These are phyloP conservation scores for Plasmodium malariae DNA, from an alignment of 169 alveolate species.

Conservation along the genomic window DNA sequence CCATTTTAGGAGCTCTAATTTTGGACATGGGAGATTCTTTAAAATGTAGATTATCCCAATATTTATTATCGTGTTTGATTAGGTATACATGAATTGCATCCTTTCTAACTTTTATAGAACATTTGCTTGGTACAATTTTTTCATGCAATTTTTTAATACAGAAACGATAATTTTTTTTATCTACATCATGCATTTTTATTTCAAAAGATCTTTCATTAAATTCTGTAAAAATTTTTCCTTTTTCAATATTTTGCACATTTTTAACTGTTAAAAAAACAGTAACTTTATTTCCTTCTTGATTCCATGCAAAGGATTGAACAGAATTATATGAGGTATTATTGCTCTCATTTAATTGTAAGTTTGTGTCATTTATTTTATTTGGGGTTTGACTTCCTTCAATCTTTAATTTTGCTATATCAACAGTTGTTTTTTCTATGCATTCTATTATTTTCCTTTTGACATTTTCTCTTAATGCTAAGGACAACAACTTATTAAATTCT, in stretches of 20 bases:
- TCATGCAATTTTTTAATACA: conserved; percentile 76
- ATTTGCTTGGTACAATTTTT: conserved; percentile 57
- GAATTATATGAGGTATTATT: conserved; percentile 48
- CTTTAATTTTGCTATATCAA: conserved; percentile 44
- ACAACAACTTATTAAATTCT: conserved; percentile 36
- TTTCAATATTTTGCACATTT: conserved; percentile 36
- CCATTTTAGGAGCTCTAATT: conserved; percentile 45
- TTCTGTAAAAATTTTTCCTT: conserved; percentile 39
- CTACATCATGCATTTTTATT: conserved; percentile 55
- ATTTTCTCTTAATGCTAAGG: conserved; percentile 32
- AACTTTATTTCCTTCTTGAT: conserved; percentile 72
- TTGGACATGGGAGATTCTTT: conserved; percentile 76
- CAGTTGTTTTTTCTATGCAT: conserved; percentile 57
- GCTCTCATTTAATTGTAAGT: conserved; percentile 5
- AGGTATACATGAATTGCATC: conserved; percentile 50
- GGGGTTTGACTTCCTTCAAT: conserved; percentile 46
- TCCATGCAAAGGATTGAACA: conserved; percentile 74
- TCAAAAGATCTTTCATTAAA: conserved; percentile 74
- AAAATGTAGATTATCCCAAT: conserved; percentile 74
- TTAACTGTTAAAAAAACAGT: conserved; percentile 68
- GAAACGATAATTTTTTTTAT: conserved; percentile 71
- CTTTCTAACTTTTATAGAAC: conserved; percentile 55
- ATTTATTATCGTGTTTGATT: conserved; percentile 42
- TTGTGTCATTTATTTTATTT: conserved; percentile 45
- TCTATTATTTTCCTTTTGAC: conserved; percentile 51